Conservation (phyloP, 495 filamentous ascomycete species). For the Xylaria cubensis region DNA sequence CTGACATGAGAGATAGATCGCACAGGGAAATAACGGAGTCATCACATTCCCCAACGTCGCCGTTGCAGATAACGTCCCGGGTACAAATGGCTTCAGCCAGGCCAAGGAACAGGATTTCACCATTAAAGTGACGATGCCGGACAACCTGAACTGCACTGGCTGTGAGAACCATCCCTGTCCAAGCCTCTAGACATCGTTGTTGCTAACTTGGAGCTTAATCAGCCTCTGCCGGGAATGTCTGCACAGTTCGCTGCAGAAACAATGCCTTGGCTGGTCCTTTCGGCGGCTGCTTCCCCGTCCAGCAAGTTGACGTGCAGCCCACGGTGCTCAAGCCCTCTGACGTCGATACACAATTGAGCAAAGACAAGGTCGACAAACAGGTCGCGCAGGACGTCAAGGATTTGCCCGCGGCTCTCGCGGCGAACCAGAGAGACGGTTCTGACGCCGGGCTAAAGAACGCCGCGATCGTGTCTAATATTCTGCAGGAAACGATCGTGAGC, state of each 20-base stretch:
- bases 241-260: constrained; percentile 63
- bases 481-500: constrained; percentile 25
- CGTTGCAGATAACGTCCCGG: constrained; percentile 54
- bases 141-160: constrained; percentile 47
- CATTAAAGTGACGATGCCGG: constrained; percentile 54
- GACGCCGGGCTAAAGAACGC: constrained; percentile 21
- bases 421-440: constrained; percentile 29
- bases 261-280: constrained; percentile 63
- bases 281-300: constrained; percentile 56
- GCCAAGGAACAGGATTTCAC: constrained; percentile 53
- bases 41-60: constrained; percentile 49
- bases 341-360: constrained; percentile 39
- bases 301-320: constrained; percentile 48
- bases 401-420: constrained; percentile 43
- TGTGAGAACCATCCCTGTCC: constrained; percentile 31
- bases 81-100: constrained; percentile 55
- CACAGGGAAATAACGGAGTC: constrained; percentile 48
- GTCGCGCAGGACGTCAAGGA: constrained; percentile 44
- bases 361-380: constrained; percentile 40
- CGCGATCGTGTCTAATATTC: constrained; percentile 17
- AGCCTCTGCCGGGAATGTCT: constrained; percentile 58
- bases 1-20: constrained; percentile 33
- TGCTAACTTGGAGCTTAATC: constrained; percentile 1
- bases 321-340: constrained; percentile 44
- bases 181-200: no score